A percentile compares a stretch with the other conserved stretches of the same genome.
phyloP scores from a whole-genome alignment of 257 asterid species.

The Salvia miltiorrhiza region DNA sequence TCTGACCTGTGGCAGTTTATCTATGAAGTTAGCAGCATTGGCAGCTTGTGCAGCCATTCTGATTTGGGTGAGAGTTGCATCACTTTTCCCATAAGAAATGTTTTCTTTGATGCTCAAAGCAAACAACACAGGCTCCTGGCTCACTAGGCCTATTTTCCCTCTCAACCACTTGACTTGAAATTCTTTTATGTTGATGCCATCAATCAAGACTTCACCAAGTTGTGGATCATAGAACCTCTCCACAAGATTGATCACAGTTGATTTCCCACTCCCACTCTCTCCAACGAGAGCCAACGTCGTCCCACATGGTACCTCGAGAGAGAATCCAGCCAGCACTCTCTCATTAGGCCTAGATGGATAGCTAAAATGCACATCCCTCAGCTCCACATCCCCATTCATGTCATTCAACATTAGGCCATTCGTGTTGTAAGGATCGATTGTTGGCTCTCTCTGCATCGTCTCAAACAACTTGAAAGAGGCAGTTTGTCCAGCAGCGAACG shows the following conservation, averaged over 20 bases:
- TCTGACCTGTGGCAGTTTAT: conserved; percentile 41
- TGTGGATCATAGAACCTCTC: conserved; percentile 64
- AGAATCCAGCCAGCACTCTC: conserved; percentile 30
- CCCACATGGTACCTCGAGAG: conserved; percentile 35
- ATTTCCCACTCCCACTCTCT: conserved; percentile 62
- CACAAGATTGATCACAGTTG: conserved; percentile 40
- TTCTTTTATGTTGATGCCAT: conserved; percentile 44
- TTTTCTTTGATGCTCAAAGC: conserved; percentile 36
- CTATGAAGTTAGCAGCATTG: conserved; percentile 42
- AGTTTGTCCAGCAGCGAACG: conserved; percentile 45
- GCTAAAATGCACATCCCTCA: conserved; percentile 45
- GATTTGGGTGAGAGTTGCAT: conserved; percentile 31
- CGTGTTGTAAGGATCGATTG: conserved; percentile 37
- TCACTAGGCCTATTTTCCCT: conserved; percentile 47
- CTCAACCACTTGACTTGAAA: conserved; percentile 50
- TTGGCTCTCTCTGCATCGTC: conserved; percentile 39
- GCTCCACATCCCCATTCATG: conserved; percentile 39
- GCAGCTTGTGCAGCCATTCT: conserved; percentile 34
- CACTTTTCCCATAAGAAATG: conserved; percentile 39
- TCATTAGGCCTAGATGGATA: conserved; percentile 47
- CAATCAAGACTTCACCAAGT: conserved; percentile 45
- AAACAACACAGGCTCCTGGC: conserved; percentile 53
- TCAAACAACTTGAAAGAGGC: conserved; percentile 41
- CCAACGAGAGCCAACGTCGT: conserved; percentile 51
- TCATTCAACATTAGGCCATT: conserved; percentile 28